Evolutionary conservation across 805 yeast species (phyloP), one percentile per base, ranked within the genome.

Genomic region (Yamadazyma philogaea): DNA sequence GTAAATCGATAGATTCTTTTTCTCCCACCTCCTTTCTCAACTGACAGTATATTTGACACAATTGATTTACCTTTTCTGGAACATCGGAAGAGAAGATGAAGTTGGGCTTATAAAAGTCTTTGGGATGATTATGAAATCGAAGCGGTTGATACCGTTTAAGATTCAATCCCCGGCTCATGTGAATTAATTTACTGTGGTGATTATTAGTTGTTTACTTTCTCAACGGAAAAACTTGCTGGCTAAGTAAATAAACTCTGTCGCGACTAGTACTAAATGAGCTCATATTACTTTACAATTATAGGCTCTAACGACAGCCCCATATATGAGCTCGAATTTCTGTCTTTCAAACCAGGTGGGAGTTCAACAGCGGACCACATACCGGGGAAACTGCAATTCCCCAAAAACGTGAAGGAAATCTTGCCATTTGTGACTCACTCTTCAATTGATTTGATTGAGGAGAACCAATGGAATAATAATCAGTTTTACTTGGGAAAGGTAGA

Each of bases 361-460:
- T 11, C 28, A 16, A 17, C n/a, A 5, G 32, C 28, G 7, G 24
- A 17, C 2, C 31, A 37, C 4, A 45, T 59, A 3, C 68, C 70
- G 0, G 95, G 95, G 0, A 65, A 63, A 30, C 69, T 83, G 7
- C 70, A 71, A 56, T 84, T 89, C 51, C 74, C 90, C 1, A 68
- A 77, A 7, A 86, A 82, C 38, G 77, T 87, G 60, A 75, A 76
- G 52, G 96, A 91, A 55, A 65, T 91, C 28, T 81, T 84, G 51
- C 97, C 96, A 17, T 91, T 89, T 55, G 81, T 93, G 21, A 76
- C 90, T 27, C 95, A 93, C 57, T 78, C 96, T 1, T 80, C 98
- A 2, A 64, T 93, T 28, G 99, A 93, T 60, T 73, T 93, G n/a
- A 81, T 93, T 0, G 96, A 93, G 49, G 96, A 90, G 53, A 64